Evolutionary conservation across 2,329 filamentous ascomycete genomes (phyloP), one percentile per base, ranked within the genome.

Genomic region (Aspergillus sclerotialis): DNA sequence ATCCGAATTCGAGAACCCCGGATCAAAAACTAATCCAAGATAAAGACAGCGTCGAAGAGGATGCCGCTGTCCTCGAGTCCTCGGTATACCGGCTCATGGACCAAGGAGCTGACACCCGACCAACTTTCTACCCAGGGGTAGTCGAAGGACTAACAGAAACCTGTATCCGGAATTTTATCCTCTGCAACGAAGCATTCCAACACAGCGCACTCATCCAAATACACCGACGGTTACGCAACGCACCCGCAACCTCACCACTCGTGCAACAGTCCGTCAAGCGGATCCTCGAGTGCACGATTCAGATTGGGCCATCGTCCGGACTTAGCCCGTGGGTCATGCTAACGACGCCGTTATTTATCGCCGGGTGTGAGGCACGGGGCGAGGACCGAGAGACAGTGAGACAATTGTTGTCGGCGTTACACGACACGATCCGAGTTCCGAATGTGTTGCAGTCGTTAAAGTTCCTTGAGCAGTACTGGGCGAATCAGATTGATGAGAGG

Each of bases 161-260:
- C 9, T 53, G 49, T n/a, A 50, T 61, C 7, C 46, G 48, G 11
- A 54, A 65, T 34, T 60, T 65, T 19, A 46, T 50, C 9, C 48
- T 62, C 13, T 67, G 63, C 39, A 66, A 67, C 37, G 53, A 61
- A 38, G 60, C 63, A 3, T 67, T 65, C 33, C 63, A 66, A 32
- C 60, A 64, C 29, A 59, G 62, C 13, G 63, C 63, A 3, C 50
- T 67, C 18, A 64, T 67, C 19, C 61, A 67, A 30, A 64, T 67
- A 26, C 49, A 63, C 30, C 55, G 61, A 9, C 55, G 61, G 8
- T 40, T 66, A 23, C 55, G 56, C 9, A 55, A 52, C 29, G 49
- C 48, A 5, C 52, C 56, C 4, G 48, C 53, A 3, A 43, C 49
- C 0, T 52, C 58, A 4, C 43, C 49, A 2, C 44, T 48, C 14